Evolutionary conservation across 1,139 yeast species (phyloP), one percentile per base, ranked within the genome.

Genomic region (Debaryomyces fabryi): DNA sequence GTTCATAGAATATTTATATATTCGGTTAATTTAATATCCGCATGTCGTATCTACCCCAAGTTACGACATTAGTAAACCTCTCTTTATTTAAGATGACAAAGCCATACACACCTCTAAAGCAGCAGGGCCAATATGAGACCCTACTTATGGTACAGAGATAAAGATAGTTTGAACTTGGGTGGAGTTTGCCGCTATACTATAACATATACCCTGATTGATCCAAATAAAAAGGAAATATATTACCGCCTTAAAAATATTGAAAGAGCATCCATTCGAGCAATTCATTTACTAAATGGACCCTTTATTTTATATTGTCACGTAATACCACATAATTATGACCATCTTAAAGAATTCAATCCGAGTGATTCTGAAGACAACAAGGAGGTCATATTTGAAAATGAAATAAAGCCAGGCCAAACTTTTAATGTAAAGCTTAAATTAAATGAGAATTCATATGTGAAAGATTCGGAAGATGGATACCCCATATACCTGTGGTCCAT

Each of bases 401-500:
- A 67, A 47, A 65, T 89, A 30, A 82, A 81, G 51, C 90, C 96
- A 0, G 90, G 88, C 18, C 82, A 79, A 52, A 66, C 79, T 0
- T 82, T 82, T 57, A 78, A 77, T 50, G 81, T 79, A 2, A 63
- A 65, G 44, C 61, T 83, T 20, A 47, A 62, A n/a, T 55, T 86
- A 63, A 68, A 73, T 56, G 76, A 82, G 24, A 83, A 79, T 72
- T 53, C 78, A 63, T 51, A 50, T 12, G 52, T 57, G 21, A 53
- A 49, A 10, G 53, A 53, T 4, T 52, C 47, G 20, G 55, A 54
- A 25, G 49, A 49, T 57, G 43, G 71, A 52, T 63, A 70, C 47
- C 58, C 65, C 6, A 67, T 70, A 41, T 85, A 85, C 58, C 78
- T 79, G 13, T 93, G 97, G 98, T 71, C 80, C 2, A 80, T 93